A percentile compares a stretch with the other conserved stretches of the same genome.
Evolutionary conservation across 176 grass and related monocot species (phyloP).

Genomic region (Carex cristatella): DNA sequence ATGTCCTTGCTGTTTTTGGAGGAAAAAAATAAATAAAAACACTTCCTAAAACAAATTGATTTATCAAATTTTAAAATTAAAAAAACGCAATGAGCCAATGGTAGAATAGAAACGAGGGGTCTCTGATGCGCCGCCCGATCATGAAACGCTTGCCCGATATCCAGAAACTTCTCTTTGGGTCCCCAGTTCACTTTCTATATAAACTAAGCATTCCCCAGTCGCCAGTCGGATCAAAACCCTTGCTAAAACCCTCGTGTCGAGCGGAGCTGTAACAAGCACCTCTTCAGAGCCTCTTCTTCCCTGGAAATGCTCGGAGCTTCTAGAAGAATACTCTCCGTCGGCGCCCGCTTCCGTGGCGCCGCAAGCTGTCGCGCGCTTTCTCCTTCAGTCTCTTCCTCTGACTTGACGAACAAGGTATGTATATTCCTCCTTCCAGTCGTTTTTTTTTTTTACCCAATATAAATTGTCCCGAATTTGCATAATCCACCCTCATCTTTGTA

Average conservation of each 20-base stretch:
- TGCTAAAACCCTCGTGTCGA: conserved; percentile 19
- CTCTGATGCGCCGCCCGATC: too few species aligned
- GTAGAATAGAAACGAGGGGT: too few species aligned
- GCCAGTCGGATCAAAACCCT: not conserved
- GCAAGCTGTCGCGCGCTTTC: conserved; percentile 30
- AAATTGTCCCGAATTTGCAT: not conserved
- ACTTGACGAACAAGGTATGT: not conserved
- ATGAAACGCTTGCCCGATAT: not conserved
- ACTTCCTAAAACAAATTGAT: too few species aligned
- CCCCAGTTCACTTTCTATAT: not conserved
- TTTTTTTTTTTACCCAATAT: not conserved
- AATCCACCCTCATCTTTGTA: not conserved
- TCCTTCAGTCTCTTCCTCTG: conserved; percentile 16
- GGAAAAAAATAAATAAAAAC: too few species aligned
- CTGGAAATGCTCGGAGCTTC: conserved; percentile 67
- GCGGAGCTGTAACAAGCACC: conserved; percentile 20
- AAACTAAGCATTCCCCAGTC: not conserved
- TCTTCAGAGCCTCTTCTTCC: conserved; percentile 7
- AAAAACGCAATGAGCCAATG: too few species aligned
- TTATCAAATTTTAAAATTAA: too few species aligned
- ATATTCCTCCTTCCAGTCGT: not conserved
- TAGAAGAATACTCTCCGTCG: conserved; percentile 58
- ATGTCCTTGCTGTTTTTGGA: too few species aligned
- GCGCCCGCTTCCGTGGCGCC: conserved; percentile 5
- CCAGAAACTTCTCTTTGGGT: conserved; percentile 20